Base-by-base conservation (phyloP, 805 yeast species). In the Metschnikowia cerradonensis region DNA sequence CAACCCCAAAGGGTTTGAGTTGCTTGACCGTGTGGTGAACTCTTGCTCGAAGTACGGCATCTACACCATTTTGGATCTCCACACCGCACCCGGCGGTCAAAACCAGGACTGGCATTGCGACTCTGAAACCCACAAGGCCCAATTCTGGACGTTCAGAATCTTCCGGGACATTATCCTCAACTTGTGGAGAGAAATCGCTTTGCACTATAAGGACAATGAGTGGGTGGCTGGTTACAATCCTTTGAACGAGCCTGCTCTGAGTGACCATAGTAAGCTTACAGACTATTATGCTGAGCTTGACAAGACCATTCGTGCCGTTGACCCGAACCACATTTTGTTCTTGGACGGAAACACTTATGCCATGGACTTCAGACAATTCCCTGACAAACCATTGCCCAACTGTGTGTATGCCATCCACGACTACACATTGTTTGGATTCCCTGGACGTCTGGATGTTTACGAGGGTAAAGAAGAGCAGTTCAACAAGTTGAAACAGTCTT, bases 161-260 rank as follows among this genome's bases (percentile, higher is more conserved):
- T 74, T 77, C 62, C 81, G 77, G 61, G 81, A 77, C 53, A 67
- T 70, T 10, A 65, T 75, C 20, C 65, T 75, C 43, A 67, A 76
- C 56, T 65, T 78, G 44, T 78, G 82, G 82, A 58, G 51, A 5
- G 66, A 68, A 47, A 59, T 78, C 35, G 82, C 82, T 6, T 61
- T 63, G 41, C 70, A 76, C 60, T 78, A 78, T 60, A 70, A 66
- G 53, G 75, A 70, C 49, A 77, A 78, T 58, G 59, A 64, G 17
- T 76, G 77, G 77, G 70, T 78, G 49, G 82, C 82, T 4, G 82
- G 82, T n/a, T 78, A 76, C 62, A 78, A 78, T 53, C 76, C 80
- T 19, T 64, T 78, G 61, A 78, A 78, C 60, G 82, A 78, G 60
- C 82, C 82, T 3, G 78, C 80, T 2, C 74, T 70, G 35, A 56